Conservation (phyloP, 129 eudicot genomes). For the Pittosporum tobira region DNA sequence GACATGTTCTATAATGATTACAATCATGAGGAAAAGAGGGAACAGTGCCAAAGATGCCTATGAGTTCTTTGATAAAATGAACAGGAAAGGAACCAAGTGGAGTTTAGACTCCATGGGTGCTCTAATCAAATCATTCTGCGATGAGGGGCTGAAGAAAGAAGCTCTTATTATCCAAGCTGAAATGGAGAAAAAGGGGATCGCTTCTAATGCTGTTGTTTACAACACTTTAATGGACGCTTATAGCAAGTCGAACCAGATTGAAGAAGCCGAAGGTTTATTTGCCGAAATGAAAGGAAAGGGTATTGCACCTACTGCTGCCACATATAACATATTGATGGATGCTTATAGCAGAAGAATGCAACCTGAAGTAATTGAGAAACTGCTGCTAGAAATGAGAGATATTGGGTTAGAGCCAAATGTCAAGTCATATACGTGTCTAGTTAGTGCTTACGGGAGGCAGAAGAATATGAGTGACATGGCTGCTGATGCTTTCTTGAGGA, state of each 20-base stretch:
- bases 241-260: constrained; percentile 59
- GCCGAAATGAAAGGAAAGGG: constrained; percentile 77
- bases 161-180: constrained; percentile 87
- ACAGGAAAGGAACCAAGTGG: constrained; percentile 66
- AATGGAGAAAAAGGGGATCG: constrained; percentile 83
- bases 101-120: constrained; percentile 74
- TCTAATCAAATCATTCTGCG: constrained; percentile 74
- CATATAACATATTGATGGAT: constrained; percentile 79
- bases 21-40: constrained; percentile 71
- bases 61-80: constrained; percentile 62
- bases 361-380: constrained; percentile 74
- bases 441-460: constrained; percentile 80
- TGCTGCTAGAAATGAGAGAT: constrained; percentile 67
- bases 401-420: constrained; percentile 60
- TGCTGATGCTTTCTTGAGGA: constrained; percentile 70
- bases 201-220: constrained; percentile 67
- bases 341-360: constrained; percentile 86
- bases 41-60: constrained; percentile 82
- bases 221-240: constrained; percentile 88
- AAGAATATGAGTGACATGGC: constrained; percentile 89
- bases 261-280: constrained; percentile 94
- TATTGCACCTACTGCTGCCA: constrained; percentile 55
- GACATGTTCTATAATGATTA: constrained; percentile 79
- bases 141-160: constrained; percentile 77
- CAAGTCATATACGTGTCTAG: constrained; percentile 68